Base-by-base conservation (phyloP, 148 eudicot genomes). In the Polygonum maritimum region DNA sequence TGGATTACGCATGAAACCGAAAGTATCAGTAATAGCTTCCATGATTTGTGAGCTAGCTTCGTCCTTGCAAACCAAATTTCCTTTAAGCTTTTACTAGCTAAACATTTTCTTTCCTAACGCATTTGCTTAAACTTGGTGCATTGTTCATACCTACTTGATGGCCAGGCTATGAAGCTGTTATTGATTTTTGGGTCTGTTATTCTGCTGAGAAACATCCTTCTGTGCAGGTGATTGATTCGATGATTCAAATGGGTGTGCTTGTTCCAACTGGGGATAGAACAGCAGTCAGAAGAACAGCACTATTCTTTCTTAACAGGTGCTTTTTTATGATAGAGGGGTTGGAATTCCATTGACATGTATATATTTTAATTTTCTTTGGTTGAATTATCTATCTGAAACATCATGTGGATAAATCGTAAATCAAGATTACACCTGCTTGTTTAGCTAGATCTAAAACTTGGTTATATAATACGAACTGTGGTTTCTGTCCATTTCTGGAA, bases 191-290 rank as follows among this genome's bases (percentile, higher is more conserved):
- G 8, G 71, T 12, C 40, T 63, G 40, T 36, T 36, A 16, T 67
- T 67, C 12, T 67, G 13, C 45, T 67, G 70, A 13, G 70, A 33
- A 63, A 71, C 65, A 77, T 65, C 41, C 36, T 76, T 75, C 54
- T 65, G 36, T 79, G 78, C 86, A 95, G 98, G 97, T 95, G 74
- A 88, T 95, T 81, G 91, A 92, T 81, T 87, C 98, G 60, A 95
- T 89, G 96, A 80, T 95, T 85, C 96, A 90, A 82, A 95, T 95
- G 98, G 98, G 98, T 69, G 96, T 95, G 73, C 90, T 95, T 45
- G 98, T 95, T 45, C 98, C 98, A 80, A 95, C 98, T 47, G 98
- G 98, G 74, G 98, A 95, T 78, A 87, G 89, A 91, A 95, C 98
- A 75, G 98, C 98, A 78, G 91, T 95, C 70, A 86, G 96, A 85